Percentiles rank a stretch among this genome's conserved stretches.
Evolutionary conservation across 371 early-diverging fungal species (phyloP).

Genomic region (Circinella minor): DNA sequence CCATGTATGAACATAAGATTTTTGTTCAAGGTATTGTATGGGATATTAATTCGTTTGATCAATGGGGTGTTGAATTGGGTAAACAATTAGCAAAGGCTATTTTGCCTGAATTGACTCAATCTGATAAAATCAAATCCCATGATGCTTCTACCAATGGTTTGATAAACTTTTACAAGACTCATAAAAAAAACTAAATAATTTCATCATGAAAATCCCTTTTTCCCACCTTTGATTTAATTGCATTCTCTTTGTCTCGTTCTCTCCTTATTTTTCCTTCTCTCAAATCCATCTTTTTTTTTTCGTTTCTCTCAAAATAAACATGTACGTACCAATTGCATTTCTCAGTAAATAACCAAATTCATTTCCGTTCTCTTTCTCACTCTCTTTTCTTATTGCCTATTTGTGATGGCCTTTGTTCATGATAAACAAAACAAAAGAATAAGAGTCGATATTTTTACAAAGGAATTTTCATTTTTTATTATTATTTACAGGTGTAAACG

Average conservation of each 20-base stretch:
- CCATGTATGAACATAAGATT: constrained; percentile 99
- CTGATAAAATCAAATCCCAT: constrained; percentile 69
- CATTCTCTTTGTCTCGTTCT: too few species aligned
- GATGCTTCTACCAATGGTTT: constrained; percentile 94
- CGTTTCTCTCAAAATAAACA: too few species aligned
- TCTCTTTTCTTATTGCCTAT: too few species aligned
- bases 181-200: constrained; percentile 47
- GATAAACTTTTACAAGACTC: constrained; percentile 84
- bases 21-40: constrained; percentile 98
- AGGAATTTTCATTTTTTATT: too few species aligned
- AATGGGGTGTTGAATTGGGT: constrained; percentile 99
- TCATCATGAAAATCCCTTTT: constrained; percentile 9
- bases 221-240: background rate
- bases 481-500: too few species aligned
- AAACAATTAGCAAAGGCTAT: constrained; percentile 98
- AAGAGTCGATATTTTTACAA: too few species aligned
- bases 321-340: too few species aligned
- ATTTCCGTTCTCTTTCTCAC: too few species aligned
- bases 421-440: too few species aligned
- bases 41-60: constrained; percentile 97
- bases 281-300: background rate
- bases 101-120: constrained; percentile 77
- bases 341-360: too few species aligned
- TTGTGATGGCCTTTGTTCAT: too few species aligned
- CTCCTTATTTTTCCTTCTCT: background rate